Evolutionary conservation across 495 filamentous ascomycete species (phyloP).

Genomic region (Penicillium waksmanii): DNA sequence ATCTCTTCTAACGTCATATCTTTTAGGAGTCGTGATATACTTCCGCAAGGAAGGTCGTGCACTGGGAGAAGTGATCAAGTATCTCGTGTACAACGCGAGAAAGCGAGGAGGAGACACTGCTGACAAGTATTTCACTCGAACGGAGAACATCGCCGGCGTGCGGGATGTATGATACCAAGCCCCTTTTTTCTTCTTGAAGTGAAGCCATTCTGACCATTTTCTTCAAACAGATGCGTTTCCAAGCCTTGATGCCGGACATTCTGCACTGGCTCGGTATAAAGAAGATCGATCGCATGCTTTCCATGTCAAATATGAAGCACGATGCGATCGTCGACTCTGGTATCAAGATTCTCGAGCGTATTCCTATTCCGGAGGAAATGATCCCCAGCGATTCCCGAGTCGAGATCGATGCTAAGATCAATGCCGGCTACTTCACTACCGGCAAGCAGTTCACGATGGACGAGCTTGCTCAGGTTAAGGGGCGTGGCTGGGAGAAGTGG

Average conservation of each 20-base stretch:
- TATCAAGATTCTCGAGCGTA: constrained; percentile 89
- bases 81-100: constrained; percentile 95
- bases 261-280: constrained; percentile 98
- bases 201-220: neutral
- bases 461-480: constrained; percentile 81
- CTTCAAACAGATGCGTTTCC: constrained; percentile 80
- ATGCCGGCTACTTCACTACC: constrained; percentile 93
- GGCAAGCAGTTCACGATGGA: constrained; percentile 87
- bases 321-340: constrained; percentile 97
- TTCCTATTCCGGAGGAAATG: constrained; percentile 91
- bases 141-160: constrained; percentile 95
- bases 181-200: neutral
- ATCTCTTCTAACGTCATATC: neutral
- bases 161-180: constrained; percentile 54
- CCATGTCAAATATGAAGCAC: constrained; percentile 99
- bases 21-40: constrained; percentile 79
- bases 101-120: constrained; percentile 80
- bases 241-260: constrained; percentile 98
- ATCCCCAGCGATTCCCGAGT: constrained; percentile 95
- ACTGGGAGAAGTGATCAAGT: constrained; percentile 97
- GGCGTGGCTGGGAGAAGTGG: constrained; percentile 89
- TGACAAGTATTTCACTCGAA: constrained; percentile 96
- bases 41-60: constrained; percentile 98
- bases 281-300: constrained; percentile 98
- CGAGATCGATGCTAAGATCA: constrained; percentile 98